These are phyloP conservation scores for Apiospora aurea DNA, from an alignment of 2,329 filamentous ascomycete genomes.

Conservation along the genomic window DNA sequence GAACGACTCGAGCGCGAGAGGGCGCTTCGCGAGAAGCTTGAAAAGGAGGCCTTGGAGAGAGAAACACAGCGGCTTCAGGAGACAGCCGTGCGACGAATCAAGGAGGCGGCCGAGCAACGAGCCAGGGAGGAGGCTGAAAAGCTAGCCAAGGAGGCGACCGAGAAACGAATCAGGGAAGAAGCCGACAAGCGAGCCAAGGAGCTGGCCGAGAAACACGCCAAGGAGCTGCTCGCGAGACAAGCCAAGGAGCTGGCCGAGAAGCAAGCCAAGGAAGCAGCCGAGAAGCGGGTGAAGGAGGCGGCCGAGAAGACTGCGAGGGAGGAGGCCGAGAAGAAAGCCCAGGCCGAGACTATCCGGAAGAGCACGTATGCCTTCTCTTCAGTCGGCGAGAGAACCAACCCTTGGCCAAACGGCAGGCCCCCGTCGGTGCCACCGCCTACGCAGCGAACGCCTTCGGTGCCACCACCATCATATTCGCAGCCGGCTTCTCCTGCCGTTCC, in stretches of 20 bases:
- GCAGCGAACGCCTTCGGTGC: no score
- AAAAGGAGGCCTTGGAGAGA: constrained; percentile 47
- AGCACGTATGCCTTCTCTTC: constrained; percentile 69
- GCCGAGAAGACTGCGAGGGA: constrained; percentile 34
- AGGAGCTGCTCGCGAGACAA: constrained; percentile 34
- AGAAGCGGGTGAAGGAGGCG: constrained; percentile 43
- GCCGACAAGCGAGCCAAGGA: constrained; percentile 45
- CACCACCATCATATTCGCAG: constrained; percentile 31
- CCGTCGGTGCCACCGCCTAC: constrained; percentile 34
- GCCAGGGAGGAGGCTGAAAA: constrained; percentile 39
- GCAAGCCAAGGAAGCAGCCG: constrained; percentile 29
- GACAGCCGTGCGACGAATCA: constrained; percentile 44
- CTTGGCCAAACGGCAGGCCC: constrained; percentile 71
- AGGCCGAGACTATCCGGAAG: constrained; percentile 48
- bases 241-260: constrained; percentile 26
- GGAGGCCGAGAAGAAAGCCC: constrained; percentile 40
- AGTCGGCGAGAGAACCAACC: constrained; percentile 73
- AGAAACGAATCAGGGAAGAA: constrained; percentile 44
- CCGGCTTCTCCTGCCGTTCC: constrained; percentile 41
- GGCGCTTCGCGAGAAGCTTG: constrained; percentile 56
- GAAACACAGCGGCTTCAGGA: constrained; percentile 42
- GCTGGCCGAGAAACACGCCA: constrained; percentile 32
- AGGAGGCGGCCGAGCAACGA: constrained; percentile 41
- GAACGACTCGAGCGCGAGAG: constrained; percentile 47
- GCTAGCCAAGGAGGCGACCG: constrained; percentile 38